These are phyloP conservation scores for Cylindricascospora bacillispora DNA, from an alignment of 1,139 yeast species.

Conservation along the genomic window DNA sequence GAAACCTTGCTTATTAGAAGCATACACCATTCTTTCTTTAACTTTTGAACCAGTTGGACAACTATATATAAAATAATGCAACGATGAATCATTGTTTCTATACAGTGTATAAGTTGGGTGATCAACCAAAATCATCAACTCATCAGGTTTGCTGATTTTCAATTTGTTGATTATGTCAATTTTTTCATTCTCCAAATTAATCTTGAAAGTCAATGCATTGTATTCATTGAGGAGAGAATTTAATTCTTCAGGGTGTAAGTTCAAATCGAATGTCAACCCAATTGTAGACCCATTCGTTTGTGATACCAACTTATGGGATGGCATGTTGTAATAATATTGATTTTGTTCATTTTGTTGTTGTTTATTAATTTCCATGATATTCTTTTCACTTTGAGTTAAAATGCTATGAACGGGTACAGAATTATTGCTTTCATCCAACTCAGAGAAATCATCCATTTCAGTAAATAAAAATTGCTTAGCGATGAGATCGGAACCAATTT, in stretches of 20 bases:
- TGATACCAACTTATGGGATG: conserved; percentile 17
- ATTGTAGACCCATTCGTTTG: conserved; percentile 20
- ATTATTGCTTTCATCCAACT: conserved; percentile 11
- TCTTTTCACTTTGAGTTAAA: conserved; percentile 49
- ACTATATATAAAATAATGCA: conserved; percentile 49
- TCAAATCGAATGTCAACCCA: conserved; percentile 22
- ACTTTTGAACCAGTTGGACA: conserved; percentile 89
- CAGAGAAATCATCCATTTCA: conserved; percentile 39
- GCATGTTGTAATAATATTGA: conserved; percentile 6
- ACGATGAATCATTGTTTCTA: conserved; percentile 13
- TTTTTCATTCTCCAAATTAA: conserved; percentile 28
- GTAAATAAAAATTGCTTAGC: conserved; percentile 44
- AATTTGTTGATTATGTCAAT: conserved; percentile 22
- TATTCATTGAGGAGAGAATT: conserved; percentile 14
- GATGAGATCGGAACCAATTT: conserved; percentile 58
- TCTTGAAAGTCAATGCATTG: conserved; percentile 26
- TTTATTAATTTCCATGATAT: conserved; percentile 14
- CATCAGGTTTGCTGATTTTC: conserved; percentile 15
- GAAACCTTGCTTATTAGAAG: conserved; percentile 66
- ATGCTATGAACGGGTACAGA: conserved; percentile 31
- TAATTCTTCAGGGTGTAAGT: conserved; percentile 15
- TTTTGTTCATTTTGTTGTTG: conserved; percentile 15
- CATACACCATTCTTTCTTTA: conserved; percentile 85
- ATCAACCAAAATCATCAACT: conserved; percentile 27
- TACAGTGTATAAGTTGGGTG: conserved; percentile 53